Percentiles rank a stretch among this genome's conserved stretches.
phyloP scores from a whole-genome alignment of 108 stramenopile genomes.

The Skeletonema grethae region DNA sequence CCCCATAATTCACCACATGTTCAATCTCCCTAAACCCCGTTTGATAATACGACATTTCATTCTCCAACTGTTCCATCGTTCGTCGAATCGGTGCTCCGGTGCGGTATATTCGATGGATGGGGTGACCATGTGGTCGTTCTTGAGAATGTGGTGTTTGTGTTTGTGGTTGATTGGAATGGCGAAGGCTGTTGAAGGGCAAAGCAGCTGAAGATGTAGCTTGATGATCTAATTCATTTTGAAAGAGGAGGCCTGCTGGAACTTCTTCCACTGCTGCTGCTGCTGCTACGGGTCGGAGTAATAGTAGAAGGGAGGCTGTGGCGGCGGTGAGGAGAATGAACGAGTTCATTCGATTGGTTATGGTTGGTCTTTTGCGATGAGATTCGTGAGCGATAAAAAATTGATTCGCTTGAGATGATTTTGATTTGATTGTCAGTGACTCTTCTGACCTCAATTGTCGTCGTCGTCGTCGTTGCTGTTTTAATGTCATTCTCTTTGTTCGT shows the following conservation, averaged over 20 bases:
- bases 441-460: background rate
- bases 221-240: background rate
- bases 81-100: slow-evolving; percentile 55
- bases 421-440: background rate
- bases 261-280: background rate
- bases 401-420: background rate
- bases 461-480: background rate
- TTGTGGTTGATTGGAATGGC: background rate
- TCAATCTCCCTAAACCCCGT: slow-evolving; percentile 71
- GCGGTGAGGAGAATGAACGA: slow-evolving; percentile 1
- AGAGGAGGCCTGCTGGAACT: background rate
- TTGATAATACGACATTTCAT: slow-evolving; percentile 52
- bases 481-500: background rate
- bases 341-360: background rate
- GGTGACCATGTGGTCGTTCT: slow-evolving; percentile 19
- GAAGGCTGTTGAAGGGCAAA: background rate
- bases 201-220: background rate
- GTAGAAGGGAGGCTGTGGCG: background rate
- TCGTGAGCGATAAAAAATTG: background rate
- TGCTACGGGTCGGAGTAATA: too few species aligned
- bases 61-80: slow-evolving; percentile 61
- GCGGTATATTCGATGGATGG: slow-evolving; percentile 69
- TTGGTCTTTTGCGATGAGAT: background rate
- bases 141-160: background rate
- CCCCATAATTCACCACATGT: slow-evolving; percentile 62